Evolutionary conservation across 2,329 filamentous ascomycete species (phyloP), one percentile per base, ranked within the genome.

Genomic region (Aspergillus piperis): DNA sequence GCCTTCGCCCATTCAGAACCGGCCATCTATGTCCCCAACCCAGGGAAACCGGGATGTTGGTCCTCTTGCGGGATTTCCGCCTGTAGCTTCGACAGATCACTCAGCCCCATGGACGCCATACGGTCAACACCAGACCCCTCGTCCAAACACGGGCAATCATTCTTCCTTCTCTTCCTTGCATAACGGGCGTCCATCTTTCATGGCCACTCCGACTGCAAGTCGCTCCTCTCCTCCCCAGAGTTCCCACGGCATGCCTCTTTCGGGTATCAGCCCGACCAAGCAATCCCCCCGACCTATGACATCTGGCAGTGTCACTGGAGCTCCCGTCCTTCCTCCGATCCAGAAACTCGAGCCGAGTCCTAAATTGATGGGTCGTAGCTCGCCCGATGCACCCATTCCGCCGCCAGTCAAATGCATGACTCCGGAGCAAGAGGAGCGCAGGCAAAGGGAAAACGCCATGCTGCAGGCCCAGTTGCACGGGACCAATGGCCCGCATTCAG

Each of bases 31-130:
- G 74, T 81, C 80, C 19, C 80, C 80, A 21, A 79, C 82, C 58
- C 69, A 83, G 73, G 74, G 82, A 58, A 74, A 84, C 70, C 70
- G 80, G 72, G 75, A 84, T 68, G 70, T 81, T 49, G 78, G 78
- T 3, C 77, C 76, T 54, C 70, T 81, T 48, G 78, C 77, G 19
- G 78, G 79, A 8, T 76, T 81, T 44, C 77, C 76, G n/a, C 67
- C 71, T 15, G 63, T 69, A 23, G 64, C 60, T 13, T 59, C 69
- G 8, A 64, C 69, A n/a, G 73, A 76, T 52, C 71, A 67, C 13
- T 58, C 70, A 3, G 57, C 66, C 7, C 68, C 74, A 8, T 71
- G 69, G 63, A 73, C 74, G 13, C 74, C 77, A 41, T 74, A 68
- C 52, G 69, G 72, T 49, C 72, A 65, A 52, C 68, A 72, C 54